Conservation (phyloP, 768 basidiomycete species). For the Mycena metata region DNA sequence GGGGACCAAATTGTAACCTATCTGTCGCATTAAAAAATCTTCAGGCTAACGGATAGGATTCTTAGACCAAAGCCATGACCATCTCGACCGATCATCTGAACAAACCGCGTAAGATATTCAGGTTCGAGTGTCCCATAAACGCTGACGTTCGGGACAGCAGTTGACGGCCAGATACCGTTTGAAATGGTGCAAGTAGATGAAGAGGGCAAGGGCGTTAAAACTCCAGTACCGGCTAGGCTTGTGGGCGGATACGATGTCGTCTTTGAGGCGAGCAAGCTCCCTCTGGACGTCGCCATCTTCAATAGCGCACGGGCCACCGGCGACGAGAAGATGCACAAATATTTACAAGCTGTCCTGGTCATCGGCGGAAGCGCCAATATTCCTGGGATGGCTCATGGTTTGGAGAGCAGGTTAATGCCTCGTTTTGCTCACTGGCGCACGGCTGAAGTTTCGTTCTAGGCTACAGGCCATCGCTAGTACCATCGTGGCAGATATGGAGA, state of each 20-base stretch:
- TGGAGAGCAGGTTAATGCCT: constrained; percentile 82
- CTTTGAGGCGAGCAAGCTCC: constrained; percentile 90
- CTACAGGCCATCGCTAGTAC: constrained; percentile 89
- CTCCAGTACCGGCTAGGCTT: constrained; percentile 46
- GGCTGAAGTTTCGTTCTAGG: constrained; percentile 50
- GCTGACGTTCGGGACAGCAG: constrained; percentile 17
- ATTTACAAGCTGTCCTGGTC: constrained; percentile 88
- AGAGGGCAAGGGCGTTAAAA: constrained; percentile 30
- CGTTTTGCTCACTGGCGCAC: not conserved
- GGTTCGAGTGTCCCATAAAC: not conserved
- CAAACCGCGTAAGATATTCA: constrained; percentile 27
- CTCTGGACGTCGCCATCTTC: constrained; percentile 93
- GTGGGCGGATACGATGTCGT: constrained; percentile 74
- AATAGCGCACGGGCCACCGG: constrained; percentile 91
- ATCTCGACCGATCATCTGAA: constrained; percentile 87
- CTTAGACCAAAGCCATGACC: constrained; percentile 90
- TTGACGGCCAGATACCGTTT: constrained; percentile 36
- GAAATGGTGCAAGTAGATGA: constrained; percentile 37
- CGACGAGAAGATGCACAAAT: constrained; percentile 91
- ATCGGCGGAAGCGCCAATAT: constrained; percentile 88
- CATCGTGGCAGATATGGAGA: constrained; percentile 86
- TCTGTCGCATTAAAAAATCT: constrained; percentile 14
- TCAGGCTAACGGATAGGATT: not conserved
- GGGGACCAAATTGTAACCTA: constrained; percentile 63
- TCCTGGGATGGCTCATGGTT: constrained; percentile 86